These are phyloP conservation scores for Barnettozyma populi DNA, from an alignment of 805 yeast genomes.

Conservation along the genomic window DNA sequence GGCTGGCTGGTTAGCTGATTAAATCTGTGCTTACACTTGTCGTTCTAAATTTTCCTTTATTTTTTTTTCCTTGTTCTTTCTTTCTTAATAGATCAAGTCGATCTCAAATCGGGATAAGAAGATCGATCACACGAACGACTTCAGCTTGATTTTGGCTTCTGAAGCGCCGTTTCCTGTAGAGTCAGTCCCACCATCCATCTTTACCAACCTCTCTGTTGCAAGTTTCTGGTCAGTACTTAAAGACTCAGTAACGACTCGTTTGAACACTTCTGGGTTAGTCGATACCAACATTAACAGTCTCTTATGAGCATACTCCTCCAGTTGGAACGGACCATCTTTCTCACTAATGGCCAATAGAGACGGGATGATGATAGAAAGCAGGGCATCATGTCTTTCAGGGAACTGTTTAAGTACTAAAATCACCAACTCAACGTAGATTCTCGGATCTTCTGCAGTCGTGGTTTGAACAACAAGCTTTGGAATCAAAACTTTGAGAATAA, in stretches of 20 bases:
- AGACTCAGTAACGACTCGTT: conserved; percentile 34
- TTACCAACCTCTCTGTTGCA: conserved; percentile 39
- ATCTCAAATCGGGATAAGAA: too few species aligned
- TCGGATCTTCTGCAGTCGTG: conserved; percentile 22
- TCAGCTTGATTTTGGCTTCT: conserved; percentile 43
- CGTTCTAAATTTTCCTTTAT: neutral
- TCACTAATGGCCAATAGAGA: conserved; percentile 28
- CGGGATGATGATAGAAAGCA: conserved; percentile 32
- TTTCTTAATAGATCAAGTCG: neutral
- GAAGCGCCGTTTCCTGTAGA: conserved; percentile 11
- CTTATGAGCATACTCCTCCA: conserved; percentile 35
- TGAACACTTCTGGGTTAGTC: conserved; percentile 42
- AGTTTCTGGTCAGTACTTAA: conserved; percentile 37
- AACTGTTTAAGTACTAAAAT: conserved; percentile 14
- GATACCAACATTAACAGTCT: conserved; percentile 44
- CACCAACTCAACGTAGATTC: conserved; percentile 29
- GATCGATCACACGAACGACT: conserved; percentile 35
- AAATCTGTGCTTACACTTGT: neutral
- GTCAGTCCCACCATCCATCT: conserved; percentile 22
- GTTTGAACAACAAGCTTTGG: conserved; percentile 36
- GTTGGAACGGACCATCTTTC: neutral
- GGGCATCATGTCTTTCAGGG: conserved; percentile 8
- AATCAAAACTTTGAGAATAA: conserved; percentile 39
- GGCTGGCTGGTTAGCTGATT: neutral
- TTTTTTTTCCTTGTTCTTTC: neutral